Base-by-base conservation (phyloP, 805 yeast species). In the Candida tammaniensis region DNA sequence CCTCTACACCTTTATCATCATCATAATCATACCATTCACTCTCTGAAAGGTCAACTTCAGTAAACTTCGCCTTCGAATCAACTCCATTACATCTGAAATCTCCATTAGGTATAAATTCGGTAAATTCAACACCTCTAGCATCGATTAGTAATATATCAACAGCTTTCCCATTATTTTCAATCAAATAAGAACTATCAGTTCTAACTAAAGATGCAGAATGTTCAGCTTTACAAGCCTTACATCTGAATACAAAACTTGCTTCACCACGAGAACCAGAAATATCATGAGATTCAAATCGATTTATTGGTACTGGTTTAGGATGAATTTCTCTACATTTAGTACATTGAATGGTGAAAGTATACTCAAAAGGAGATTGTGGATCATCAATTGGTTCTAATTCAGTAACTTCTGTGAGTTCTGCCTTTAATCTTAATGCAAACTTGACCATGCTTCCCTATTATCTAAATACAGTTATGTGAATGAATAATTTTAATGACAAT, bases 1-100 rank as follows among this genome's bases (percentile, higher is more conserved):
- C 96, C 57, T 91, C 97, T 27, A 67, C 75, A 9, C 78, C 75
- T 6, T 83, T 80, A 45, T 79, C 76, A 37, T 93, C 98, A 55
- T 93, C 98, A 53, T 89, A 93, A 50, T 93, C 98, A 54, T 81
- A 93, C 89, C 96, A 89, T 54, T 93, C 98, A 34, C 76, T 79
- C 17, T 86, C 96, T 23, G 69, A 74, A 18, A 88, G 63, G 36
- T 83, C 93, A 17, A 87, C 73, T 18, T 83, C 86, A 5, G 52
- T 51, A 50, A 84, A 86, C 34, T 54, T 57, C 7, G 82, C 67
- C 9, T 61, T 57, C 2, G 75, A 55, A 10, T 74, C 79, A 5
- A 60, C 67, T 9, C 85, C 84, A 25, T 52, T 61, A 36, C 83
- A 79, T 19, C 54, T 47, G 54, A 83, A 83, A 27, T 54, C 57